Evolutionary conservation across 1,139 yeast genomes (phyloP).

Genomic region (Yamadazyma friedrichii): DNA sequence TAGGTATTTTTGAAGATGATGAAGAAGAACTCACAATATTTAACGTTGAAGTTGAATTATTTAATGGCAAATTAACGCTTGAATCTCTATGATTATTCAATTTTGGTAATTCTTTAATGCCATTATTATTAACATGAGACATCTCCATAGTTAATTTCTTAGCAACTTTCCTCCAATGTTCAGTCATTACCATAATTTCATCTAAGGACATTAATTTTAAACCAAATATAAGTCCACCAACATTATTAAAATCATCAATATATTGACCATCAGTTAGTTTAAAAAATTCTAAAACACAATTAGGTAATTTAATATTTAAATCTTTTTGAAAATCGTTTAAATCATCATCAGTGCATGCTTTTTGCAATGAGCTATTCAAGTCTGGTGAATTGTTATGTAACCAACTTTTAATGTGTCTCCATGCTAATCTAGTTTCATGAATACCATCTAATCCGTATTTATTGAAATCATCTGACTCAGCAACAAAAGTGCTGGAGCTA

Average conservation of each 20-base stretch:
- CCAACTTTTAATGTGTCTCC: conserved; percentile 72
- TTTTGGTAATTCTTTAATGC: conserved; percentile 22
- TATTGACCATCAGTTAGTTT: conserved; percentile 70
- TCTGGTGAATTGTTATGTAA: conserved; percentile 54
- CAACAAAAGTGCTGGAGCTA: conserved; percentile 20
- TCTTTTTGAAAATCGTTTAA: conserved; percentile 64
- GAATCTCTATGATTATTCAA: conserved; percentile 19
- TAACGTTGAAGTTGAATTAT: conserved; percentile 5
- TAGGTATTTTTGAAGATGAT: background rate
- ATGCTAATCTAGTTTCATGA: conserved; percentile 61
- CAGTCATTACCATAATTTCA: conserved; percentile 62
- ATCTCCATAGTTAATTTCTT: conserved; percentile 38
- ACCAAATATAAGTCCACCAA: conserved; percentile 64
- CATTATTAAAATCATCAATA: conserved; percentile 45
- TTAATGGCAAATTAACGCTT: background rate
- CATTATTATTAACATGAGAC: conserved; percentile 21
- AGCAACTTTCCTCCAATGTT: conserved; percentile 67
- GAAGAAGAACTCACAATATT: background rate
- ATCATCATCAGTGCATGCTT: conserved; percentile 64
- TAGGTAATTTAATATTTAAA: conserved; percentile 55
- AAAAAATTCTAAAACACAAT: conserved; percentile 58
- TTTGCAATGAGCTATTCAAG: conserved; percentile 54
- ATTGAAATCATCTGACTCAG: conserved; percentile 11
- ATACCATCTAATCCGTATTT: conserved; percentile 44
- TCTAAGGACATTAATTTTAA: conserved; percentile 63